Evolutionary conservation across 768 basidiomycete genomes (phyloP).

Genomic region (Boletus pseudo-olivaceus): DNA sequence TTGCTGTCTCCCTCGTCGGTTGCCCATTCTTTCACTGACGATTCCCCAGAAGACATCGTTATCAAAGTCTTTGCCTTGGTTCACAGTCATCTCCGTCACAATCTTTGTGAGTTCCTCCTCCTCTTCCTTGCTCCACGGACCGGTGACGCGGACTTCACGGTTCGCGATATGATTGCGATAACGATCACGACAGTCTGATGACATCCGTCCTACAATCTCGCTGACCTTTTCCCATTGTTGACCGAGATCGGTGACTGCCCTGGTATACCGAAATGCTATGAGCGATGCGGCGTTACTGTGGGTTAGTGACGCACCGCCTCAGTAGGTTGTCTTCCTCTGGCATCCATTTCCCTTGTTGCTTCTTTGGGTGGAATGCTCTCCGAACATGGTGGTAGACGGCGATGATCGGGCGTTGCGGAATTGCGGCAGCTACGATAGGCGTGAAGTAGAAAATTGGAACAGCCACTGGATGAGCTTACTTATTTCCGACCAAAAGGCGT

Average conservation of each 20-base stretch:
- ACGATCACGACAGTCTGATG: constrained; percentile 79
- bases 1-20: constrained; percentile 72
- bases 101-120: constrained; percentile 72
- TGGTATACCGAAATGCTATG: constrained; percentile 25
- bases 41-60: constrained; percentile 82
- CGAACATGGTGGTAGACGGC: constrained; percentile 84
- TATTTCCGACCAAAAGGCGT: constrained; percentile 76
- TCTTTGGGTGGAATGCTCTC: constrained; percentile 64
- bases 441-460: constrained; percentile 3
- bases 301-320: constrained; percentile 46
- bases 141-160: constrained; percentile 57
- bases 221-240: constrained; percentile 83
- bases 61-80: constrained; percentile 68
- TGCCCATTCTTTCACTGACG: constrained; percentile 75
- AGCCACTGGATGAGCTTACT: constrained; percentile 43
- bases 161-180: constrained; percentile 80
- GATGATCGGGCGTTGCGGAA: constrained; percentile 74
- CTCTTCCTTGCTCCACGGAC: constrained; percentile 78
- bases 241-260: constrained; percentile 66
- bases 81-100: constrained; percentile 70
- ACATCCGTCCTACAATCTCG: constrained; percentile 65
- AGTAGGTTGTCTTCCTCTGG: constrained; percentile 61
- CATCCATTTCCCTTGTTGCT: constrained; percentile 68
- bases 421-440: constrained; percentile 50
- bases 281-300: constrained; percentile 1